These are phyloP conservation scores for Penicillium arizonense DNA, from an alignment of 495 filamentous ascomycete species.

Conservation along the genomic window DNA sequence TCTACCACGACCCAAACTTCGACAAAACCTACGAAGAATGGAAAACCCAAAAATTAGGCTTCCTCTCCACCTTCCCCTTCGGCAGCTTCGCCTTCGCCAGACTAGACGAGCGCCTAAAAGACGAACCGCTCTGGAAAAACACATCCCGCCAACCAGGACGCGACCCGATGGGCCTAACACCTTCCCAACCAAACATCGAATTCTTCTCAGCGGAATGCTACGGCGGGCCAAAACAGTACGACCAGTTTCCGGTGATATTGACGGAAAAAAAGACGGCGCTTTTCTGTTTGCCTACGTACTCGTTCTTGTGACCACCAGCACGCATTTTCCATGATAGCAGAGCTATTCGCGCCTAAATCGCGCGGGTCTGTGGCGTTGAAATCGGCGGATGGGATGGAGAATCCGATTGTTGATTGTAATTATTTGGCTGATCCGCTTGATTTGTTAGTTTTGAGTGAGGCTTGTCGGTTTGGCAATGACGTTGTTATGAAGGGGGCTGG, in stretches of 20 bases:
- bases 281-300: no score
- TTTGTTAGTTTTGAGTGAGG: constrained; percentile 47
- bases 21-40: constrained; percentile 42
- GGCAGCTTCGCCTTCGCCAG: constrained; percentile 54
- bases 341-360: constrained; percentile 38
- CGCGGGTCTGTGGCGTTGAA: constrained; percentile 40
- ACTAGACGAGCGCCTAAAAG: constrained; percentile 46
- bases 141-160: constrained; percentile 39
- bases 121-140: constrained; percentile 41
- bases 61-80: constrained; percentile 52
- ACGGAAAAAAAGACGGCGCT: no score
- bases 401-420: constrained; percentile 50
- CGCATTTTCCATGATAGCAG: constrained; percentile 43
- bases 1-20: constrained; percentile 40
- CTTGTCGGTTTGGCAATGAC: constrained; percentile 51
- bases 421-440: constrained; percentile 50
- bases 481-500: constrained; percentile 51
- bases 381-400: constrained; percentile 33
- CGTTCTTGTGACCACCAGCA: constrained; percentile 40
- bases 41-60: constrained; percentile 49
- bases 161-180: constrained; percentile 52
- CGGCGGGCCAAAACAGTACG: constrained; percentile 50
- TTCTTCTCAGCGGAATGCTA: constrained; percentile 54
- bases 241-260: constrained; percentile 43
- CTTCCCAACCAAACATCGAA: constrained; percentile 49